Evolutionary conservation across 345 rosid genomes (phyloP), one percentile per base, ranked within the genome.

Genomic region (Hypericum androsaemum): DNA sequence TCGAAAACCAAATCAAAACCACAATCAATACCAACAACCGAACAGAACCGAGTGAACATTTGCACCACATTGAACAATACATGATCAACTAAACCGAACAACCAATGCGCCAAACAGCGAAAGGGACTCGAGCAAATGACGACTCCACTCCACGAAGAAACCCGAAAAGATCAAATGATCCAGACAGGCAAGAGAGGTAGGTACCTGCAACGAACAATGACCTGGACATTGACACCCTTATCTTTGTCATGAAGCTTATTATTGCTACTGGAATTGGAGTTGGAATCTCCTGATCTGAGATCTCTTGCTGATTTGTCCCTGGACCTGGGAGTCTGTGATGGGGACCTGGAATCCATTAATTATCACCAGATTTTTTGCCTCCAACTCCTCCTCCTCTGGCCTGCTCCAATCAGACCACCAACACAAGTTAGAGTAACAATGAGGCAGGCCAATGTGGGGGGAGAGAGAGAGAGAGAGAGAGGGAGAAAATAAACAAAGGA

Each of bases 211-310:
- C 99, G 97, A 59, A 88, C 70, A 41, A 88, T 79, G 60, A 94
- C 99, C 70, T 94, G 99, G 28, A 94, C 95, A 69, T 85, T 94
- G 10, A 94, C 99, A 50, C 99, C 97, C 70, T 94, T 94, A 8
- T 94, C 99, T 66, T 68, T 88, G 55, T 92, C 98, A 51, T 69
- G 72, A 22, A 22, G 32, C 32, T 22, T 22, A 22, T 22, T 22
- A 59, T 80, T 92, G 53, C 54, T 65, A 41, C 63, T 74, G 3
- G 82, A 73, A 74, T 65, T 81, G 13, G 86, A 81, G 15, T 65
- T 81, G 16, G 86, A 81, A 17, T 88, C 98, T 15, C 74, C 85
- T 37, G 84, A 80, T 72, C 98, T 79, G 47, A 84, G 94, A 67
- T 92, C 98, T 76, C 95, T 77, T 0, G 65, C 67, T 1, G 88